Percentiles rank a stretch among this genome's conserved stretches.
These are phyloP conservation scores for Puccinia triticina DNA, from an alignment of 1,284 basidiomycete genomes.

Conservation along the genomic window DNA sequence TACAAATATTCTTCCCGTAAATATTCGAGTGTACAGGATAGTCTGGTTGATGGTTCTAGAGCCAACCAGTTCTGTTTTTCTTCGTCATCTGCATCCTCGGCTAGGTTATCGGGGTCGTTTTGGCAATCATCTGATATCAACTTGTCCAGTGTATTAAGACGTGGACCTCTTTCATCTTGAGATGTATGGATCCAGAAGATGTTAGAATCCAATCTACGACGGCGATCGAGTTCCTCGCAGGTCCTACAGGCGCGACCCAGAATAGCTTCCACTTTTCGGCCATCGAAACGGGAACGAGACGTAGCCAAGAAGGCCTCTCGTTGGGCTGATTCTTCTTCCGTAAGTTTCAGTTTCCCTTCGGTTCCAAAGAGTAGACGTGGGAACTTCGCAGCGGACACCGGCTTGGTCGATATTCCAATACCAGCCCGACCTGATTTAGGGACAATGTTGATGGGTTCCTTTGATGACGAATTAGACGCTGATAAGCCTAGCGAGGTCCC, in stretches of 20 bases:
- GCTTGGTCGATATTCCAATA: not conserved
- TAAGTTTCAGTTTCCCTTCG: not conserved
- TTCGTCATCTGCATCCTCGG: conserved; percentile 6
- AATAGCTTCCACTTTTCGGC: conserved; percentile 19
- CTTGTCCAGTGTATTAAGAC: not conserved
- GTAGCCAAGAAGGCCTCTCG: conserved; percentile 16
- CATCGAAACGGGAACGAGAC: conserved; percentile 36
- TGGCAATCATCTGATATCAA: not conserved
- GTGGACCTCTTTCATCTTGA: not conserved
- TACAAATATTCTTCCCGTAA: conserved; percentile 44
- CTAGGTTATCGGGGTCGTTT: not conserved
- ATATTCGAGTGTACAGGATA: conserved; percentile 28
- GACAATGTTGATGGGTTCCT: conserved; percentile 24
- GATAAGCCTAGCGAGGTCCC: conserved; percentile 31
- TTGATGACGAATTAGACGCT: not conserved
- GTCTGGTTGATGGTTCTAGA: conserved; percentile 37
- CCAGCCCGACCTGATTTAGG: conserved; percentile 15
- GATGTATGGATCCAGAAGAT: conserved; percentile 30
- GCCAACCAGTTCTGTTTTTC: conserved; percentile 39
- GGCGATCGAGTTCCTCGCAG: conserved; percentile 45
- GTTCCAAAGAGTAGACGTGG: not conserved
- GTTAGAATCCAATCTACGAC: conserved; percentile 36
- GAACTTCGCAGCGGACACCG: not conserved
- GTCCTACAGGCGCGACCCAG: conserved; percentile 35
- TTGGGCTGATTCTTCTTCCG: conserved; percentile 15